Percentiles rank a stretch among this genome's conserved stretches.
These are phyloP conservation scores for Porogramme epimiltina DNA, from an alignment of 1,284 basidiomycete species.

Conservation along the genomic window DNA sequence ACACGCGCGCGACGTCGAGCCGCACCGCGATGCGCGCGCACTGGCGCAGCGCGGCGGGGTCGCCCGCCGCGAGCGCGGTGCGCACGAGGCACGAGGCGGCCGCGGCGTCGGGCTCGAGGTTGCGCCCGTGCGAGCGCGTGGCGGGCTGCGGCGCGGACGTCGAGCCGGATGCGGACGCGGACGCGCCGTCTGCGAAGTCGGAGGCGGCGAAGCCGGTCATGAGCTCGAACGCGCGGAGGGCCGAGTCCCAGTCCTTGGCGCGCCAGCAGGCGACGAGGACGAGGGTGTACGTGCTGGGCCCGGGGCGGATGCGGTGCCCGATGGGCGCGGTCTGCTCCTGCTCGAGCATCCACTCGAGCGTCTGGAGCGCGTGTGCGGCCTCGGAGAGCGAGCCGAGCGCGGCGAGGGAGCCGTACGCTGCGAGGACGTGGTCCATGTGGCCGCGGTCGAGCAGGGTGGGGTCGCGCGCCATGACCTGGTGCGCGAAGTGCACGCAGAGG, in stretches of 20 bases:
- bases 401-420: constrained; percentile 49
- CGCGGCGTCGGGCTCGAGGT: not conserved
- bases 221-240: constrained; percentile 58
- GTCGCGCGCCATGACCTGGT: constrained; percentile 50
- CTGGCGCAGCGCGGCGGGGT: constrained; percentile 51
- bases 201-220: constrained; percentile 63
- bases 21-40: constrained; percentile 48
- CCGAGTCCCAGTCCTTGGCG: constrained; percentile 59
- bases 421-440: constrained; percentile 62
- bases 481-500: constrained; percentile 55
- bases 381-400: constrained; percentile 32
- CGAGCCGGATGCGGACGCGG: constrained; percentile 1
- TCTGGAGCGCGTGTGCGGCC: constrained; percentile 48
- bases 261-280: constrained; percentile 62
- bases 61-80: constrained; percentile 50
- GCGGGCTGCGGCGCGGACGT: constrained; percentile 41
- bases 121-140: constrained; percentile 31
- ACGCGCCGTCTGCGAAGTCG: constrained; percentile 49
- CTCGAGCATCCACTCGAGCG: constrained; percentile 66
- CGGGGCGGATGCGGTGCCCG: no score
- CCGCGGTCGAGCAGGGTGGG: constrained; percentile 43
- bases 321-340: constrained; percentile 38
- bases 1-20: constrained; percentile 34
- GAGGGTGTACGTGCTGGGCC: constrained; percentile 54
- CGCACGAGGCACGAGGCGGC: constrained; percentile 55